Conservation (phyloP, 2,329 filamentous ascomycete species). For the Trichoderma citrinoviride region DNA sequence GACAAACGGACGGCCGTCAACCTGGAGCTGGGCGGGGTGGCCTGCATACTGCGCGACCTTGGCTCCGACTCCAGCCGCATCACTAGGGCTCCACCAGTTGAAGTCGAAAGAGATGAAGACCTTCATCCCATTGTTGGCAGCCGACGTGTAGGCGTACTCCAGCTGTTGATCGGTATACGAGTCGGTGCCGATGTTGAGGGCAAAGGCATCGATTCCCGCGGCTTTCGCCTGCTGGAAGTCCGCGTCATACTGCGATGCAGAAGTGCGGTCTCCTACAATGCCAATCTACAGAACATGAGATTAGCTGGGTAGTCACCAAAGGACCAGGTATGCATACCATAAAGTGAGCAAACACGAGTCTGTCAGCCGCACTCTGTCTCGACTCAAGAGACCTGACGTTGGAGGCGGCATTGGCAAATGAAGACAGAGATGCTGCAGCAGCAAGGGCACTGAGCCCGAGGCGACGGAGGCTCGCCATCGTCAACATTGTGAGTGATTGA, state of each 20-base stretch:
- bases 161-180: conserved; percentile 46
- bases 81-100: conserved; percentile 43
- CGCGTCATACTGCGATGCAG: conserved; percentile 44
- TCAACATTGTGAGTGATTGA: conserved; percentile 12
- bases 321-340: conserved; percentile 34
- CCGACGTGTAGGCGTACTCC: conserved; percentile 48
- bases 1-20: conserved; percentile 50
- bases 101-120: conserved; percentile 59
- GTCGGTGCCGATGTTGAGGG: conserved; percentile 50
- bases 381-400: conserved; percentile 21
- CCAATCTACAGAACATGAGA: conserved; percentile 36
- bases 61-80: conserved; percentile 41
- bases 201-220: conserved; percentile 48
- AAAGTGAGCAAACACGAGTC: conserved; percentile 44
- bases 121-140: conserved; percentile 47
- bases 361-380: conserved; percentile 22
- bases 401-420: conserved; percentile 13
- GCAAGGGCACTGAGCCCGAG: conserved; percentile 24
- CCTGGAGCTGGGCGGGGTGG: conserved; percentile 46
- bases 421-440: conserved; percentile 22
- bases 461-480: conserved; percentile 23
- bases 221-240: conserved; percentile 47
- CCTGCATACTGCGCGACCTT: conserved; percentile 47
- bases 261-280: conserved; percentile 43
- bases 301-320: not conserved